phyloP scores from a whole-genome alignment of 805 yeast species.

The Myxozyma nipponensis region DNA sequence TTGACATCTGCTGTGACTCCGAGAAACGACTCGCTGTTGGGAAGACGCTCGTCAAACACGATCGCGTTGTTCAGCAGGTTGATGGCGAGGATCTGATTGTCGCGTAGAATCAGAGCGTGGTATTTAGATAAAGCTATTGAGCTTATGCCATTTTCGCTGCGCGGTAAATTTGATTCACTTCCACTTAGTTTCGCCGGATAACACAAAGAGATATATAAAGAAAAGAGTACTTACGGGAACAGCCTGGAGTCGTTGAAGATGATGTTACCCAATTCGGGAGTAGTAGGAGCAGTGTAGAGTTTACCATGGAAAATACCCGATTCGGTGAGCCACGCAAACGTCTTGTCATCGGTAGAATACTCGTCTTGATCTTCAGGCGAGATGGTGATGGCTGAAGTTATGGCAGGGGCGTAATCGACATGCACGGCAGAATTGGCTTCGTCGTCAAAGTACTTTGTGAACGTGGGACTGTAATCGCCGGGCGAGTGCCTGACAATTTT shows the following conservation, averaged over 20 bases:
- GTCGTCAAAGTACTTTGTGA: constrained; percentile 32
- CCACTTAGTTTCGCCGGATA: background rate
- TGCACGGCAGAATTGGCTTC: constrained; percentile 25
- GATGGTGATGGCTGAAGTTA: constrained; percentile 7
- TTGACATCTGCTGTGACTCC: constrained; percentile 51
- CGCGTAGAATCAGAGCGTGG: constrained; percentile 50
- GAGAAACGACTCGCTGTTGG: constrained; percentile 39
- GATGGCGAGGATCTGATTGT: constrained; percentile 43
- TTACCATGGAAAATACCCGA: constrained; percentile 48
- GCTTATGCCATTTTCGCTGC: constrained; percentile 23
- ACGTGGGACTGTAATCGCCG: constrained; percentile 32
- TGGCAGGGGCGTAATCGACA: constrained; percentile 18
- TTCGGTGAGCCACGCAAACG: constrained; percentile 48
- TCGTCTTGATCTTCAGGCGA: constrained; percentile 28
- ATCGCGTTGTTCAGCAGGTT: constrained; percentile 52
- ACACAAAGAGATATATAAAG: background rate
- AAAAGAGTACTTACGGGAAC: constrained; percentile 15
- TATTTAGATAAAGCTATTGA: constrained; percentile 50
- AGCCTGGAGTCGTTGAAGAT: constrained; percentile 41
- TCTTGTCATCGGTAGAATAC: constrained; percentile 20
- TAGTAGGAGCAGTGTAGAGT: constrained; percentile 30
- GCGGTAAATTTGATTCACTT: constrained; percentile 24
- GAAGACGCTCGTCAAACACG: constrained; percentile 43
- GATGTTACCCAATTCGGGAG: constrained; percentile 20
- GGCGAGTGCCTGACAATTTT: constrained; percentile 22